Percentiles rank a stretch among this genome's conserved stretches.
Conservation (phyloP, 306 rosid species). For the Castanea mollissima region DNA sequence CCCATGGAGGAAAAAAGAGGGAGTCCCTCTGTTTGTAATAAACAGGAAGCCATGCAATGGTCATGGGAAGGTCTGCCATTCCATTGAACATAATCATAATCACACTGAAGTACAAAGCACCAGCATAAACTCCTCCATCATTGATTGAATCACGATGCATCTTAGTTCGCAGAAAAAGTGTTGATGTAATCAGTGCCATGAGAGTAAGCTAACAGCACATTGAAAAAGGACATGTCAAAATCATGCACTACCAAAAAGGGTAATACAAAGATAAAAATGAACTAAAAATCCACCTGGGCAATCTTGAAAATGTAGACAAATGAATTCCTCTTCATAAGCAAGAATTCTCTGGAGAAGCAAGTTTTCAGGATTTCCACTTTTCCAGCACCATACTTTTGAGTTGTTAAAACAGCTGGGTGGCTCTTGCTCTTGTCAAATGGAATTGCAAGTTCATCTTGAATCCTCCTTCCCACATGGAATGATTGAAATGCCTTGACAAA, state of each 20-base stretch:
- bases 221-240: background rate
- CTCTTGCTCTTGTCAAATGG: slow-evolving; percentile 39
- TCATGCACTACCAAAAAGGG: no score
- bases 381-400: slow-evolving; percentile 23
- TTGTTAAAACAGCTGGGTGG: slow-evolving; percentile 50
- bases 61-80: slow-evolving; percentile 38
- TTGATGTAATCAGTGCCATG: background rate
- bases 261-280: background rate
- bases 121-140: slow-evolving; percentile 36
- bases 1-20: slow-evolving; percentile 46
- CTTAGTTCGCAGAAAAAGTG: background rate
- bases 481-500: slow-evolving; percentile 35
- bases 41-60: slow-evolving; percentile 38
- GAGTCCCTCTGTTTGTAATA: slow-evolving; percentile 48
- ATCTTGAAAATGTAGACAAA: slow-evolving; percentile 43
- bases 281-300: slow-evolving; percentile 24
- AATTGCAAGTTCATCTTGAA: slow-evolving; percentile 33
- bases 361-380: slow-evolving; percentile 34
- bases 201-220: background rate
- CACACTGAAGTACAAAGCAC: slow-evolving; percentile 35
- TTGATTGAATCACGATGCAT: background rate
- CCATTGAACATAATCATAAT: slow-evolving; percentile 37
- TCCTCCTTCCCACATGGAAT: slow-evolving; percentile 32
- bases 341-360: slow-evolving; percentile 39
- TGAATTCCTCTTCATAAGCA: slow-evolving; percentile 49